These are phyloP conservation scores for Blastobotrys persicus DNA, from an alignment of 1,139 yeast species.

Conservation along the genomic window DNA sequence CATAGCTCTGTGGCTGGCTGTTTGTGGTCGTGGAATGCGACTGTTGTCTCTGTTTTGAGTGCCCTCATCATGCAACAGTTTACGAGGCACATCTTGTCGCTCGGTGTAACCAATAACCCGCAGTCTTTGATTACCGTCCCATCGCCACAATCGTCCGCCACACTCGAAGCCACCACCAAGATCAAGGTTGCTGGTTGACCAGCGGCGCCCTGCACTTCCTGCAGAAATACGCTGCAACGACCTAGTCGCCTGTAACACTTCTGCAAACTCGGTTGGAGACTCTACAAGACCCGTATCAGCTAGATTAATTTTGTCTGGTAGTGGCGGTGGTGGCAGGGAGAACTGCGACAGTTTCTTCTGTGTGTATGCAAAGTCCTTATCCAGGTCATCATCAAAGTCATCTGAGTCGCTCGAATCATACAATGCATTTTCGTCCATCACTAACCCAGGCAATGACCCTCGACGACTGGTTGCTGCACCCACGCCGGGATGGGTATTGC, in stretches of 20 bases:
- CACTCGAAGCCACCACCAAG: slow-evolving; percentile 40
- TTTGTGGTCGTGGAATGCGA: neutral
- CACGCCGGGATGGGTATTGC: slow-evolving; percentile 4
- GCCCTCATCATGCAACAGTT: slow-evolving; percentile 1
- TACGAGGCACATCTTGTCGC: neutral
- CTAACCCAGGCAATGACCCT: slow-evolving; percentile 1
- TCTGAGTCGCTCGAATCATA: slow-evolving; percentile 5
- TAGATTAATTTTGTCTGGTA: slow-evolving; percentile 28
- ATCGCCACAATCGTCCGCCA: slow-evolving; percentile 40
- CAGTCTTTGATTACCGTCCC: slow-evolving; percentile 40
- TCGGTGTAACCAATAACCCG: slow-evolving; percentile 26
- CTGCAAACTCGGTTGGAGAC: slow-evolving; percentile 37
- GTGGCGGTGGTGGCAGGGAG: slow-evolving; percentile 25
- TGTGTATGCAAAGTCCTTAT: neutral
- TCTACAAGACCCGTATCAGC: slow-evolving; percentile 27
- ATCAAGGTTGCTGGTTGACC: slow-evolving; percentile 23
- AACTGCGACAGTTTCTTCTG: neutral
- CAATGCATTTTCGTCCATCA: slow-evolving; percentile 9
- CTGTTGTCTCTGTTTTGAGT: slow-evolving; percentile 6
- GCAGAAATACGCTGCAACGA: slow-evolving; percentile 41
- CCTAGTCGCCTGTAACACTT: slow-evolving; percentile 42
- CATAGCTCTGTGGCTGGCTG: slow-evolving; percentile 7
- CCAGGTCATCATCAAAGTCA: neutral
- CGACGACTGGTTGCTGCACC: slow-evolving; percentile 2
- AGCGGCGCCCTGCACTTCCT: slow-evolving; percentile 29